Base-by-base conservation (phyloP, 257 asterid species). In the Nicotiana tomentosiformis region DNA sequence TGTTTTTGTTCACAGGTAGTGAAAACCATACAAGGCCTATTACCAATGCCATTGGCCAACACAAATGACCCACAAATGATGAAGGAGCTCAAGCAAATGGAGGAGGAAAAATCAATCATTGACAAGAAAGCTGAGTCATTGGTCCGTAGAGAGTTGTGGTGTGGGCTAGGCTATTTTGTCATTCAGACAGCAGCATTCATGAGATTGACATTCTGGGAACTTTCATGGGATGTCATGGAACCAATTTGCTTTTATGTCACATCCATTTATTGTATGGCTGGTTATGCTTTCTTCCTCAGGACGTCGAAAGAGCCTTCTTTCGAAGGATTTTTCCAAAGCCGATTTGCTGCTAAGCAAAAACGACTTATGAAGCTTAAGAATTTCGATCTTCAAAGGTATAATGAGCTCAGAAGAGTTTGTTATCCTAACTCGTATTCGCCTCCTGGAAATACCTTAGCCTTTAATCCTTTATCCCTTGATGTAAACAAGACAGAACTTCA, bases 141-240 rank as follows among this genome's bases (percentile, higher is more conserved):
- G 80, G 97, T 90, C 6, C 93, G 95, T 0, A 86, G 89, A 78
- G 87, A 91, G 18, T 66, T 92, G 16, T 90, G 94, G 95, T 35
- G 81, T 1, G 97, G 97, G 10, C 86, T 92, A 35, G 92, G 93
- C 3, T 69, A 90, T 16, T 66, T 86, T 0, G 82, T 91, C 65
- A 29, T 85, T 58, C 97, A 89, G 68, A 87, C 84, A n/a, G 87
- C 92, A 4, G 89, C 88, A 37, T 91, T 90, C 77, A 89, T 92
- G 70, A 93, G 97, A 10, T 87, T 92, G 2, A 93, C 93, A 7
- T 93, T 91, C 85, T 90, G 95, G 97, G 94, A 91, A 58, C 89
- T 91, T 37, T 87, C 94, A 0, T 93, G 97, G 97, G 95, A 93
- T 80, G 97, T 93, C 8, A 93, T 93, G 95, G 97, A 93, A 82